Evolutionary conservation across 192 early-diverging fungal species (phyloP), one percentile per base, ranked within the genome.

Genomic region (Backusella liffmaniae): DNA sequence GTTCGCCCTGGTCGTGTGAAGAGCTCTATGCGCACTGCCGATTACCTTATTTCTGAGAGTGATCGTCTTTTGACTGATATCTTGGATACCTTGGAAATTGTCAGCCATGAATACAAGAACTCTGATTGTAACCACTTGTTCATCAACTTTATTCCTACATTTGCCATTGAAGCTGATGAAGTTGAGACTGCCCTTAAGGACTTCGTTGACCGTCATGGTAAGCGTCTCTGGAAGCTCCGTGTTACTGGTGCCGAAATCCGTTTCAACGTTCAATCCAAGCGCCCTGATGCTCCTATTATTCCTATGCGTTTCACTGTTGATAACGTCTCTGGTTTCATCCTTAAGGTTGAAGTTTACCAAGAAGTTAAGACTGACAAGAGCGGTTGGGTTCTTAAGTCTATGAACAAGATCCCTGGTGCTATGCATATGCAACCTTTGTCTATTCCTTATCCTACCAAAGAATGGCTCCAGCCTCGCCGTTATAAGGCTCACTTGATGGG

Each of bases 121-220:
- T 96, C 94, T 51, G 98, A 99, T 85, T 97, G 97, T 89, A 99
- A 99, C 86, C 98, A 99, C 78, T 82, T 98, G 82, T 97, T 98
- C 79, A 95, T 99, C 85, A 98, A 97, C 91, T 98, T 98, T 80
- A 92, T 99, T 80, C 97, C 97, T 18, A 97, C 93, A 41, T 98
- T 98, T 88, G 90, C 92, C 70, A 84, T 99, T 79, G 94, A 96
- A 76, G 86, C 92, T 7, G 86, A 91, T 74, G 91, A 93, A 75
- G 92, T 97, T 72, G 94, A 96, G 81, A 80, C 87, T 41, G 92
- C 93, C 18, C 86, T 98, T 70, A 93, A 90, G 79, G 94, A 94
- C 15, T 93, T 99, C 82, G 88, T 98, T 44, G 94, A 96, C 75
- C 90, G 97, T 68, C 96, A 99, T 76, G 95, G 96, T 68, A 96